Evolutionary conservation across 169 alveolate species (phyloP), one percentile per base, ranked within the genome.

Genomic region (Eimeria zaria): DNA sequence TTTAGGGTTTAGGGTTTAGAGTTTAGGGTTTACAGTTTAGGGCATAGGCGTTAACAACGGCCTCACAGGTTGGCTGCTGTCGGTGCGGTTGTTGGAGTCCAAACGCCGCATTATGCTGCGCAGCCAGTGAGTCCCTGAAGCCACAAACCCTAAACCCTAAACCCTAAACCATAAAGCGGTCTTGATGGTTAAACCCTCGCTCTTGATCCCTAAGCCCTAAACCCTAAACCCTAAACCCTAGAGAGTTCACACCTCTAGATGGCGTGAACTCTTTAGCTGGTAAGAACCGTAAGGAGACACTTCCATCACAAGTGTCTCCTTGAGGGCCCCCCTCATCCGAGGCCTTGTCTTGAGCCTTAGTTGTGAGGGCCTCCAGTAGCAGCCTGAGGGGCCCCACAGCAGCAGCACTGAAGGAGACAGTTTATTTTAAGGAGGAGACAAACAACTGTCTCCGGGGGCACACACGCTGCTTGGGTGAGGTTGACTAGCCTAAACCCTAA

Each of bases 91-190:
- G 83, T n/a, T 73, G 30, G 53, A 73, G 27, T 30, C 14, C 27
- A 73, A 41, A n/a, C 83, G 55, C 12, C 33, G 33, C n/a, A 73
- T 33, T 36, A 20, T 73, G 83, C 51, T 73, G 27, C 53, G 83
- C 83, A 73, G 53, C 83, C 83, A 73, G 55, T 73, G 83, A 16
- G 83, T 41, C 83, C 83, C 83, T 73, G 53, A 73, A 20, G 30
- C 12, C 33, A 39, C 83, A 73, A 36, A 64, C 74, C 51, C 55
- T 73, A 73, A 73, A 73, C 51, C 55, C 53, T 73, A 73, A 39
- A 41, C 83, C 53, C 83, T 73, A 73, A 73, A 73, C 83, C 83
- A 2, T 73, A 73, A 73, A 9, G 1, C 74, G 12, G 58, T 5
- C 58, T 5, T 8, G 58, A 12, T 12, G 58, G 58, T 12, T 51